Conservation (phyloP, 78 protist genomes). For the Dictyostelium intermedium region DNA sequence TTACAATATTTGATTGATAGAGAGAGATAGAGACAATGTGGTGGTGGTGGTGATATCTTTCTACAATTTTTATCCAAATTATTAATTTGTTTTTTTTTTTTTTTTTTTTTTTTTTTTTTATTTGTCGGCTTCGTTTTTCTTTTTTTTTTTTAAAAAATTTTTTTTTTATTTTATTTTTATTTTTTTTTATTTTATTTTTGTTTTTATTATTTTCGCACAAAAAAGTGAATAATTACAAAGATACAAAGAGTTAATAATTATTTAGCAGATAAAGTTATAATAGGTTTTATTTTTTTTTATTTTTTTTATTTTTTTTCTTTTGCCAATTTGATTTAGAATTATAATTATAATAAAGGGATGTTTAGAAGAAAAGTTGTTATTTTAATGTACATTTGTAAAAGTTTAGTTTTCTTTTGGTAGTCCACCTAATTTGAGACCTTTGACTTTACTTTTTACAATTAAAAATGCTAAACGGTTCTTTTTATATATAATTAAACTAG, state of each 20-base stretch:
- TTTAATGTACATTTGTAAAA: too few species aligned
- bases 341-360: too few species aligned
- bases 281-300: too few species aligned
- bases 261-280: neutral
- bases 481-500: neutral
- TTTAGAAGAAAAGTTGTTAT: too few species aligned
- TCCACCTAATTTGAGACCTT: neutral
- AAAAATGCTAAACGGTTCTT: neutral
- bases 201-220: neutral
- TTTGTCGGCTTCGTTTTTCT: neutral
- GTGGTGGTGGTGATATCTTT: neutral
- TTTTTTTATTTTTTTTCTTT: too few species aligned
- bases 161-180: neutral
- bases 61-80: neutral
- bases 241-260: too few species aligned
- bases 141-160: neutral
- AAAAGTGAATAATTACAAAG: neutral
- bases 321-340: too few species aligned
- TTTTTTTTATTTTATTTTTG: neutral
- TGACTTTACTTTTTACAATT: neutral
- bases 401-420: neutral
- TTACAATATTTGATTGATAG: neutral
- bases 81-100: neutral
- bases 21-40: too few species aligned
- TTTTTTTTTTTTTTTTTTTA: neutral